A percentile compares a stretch with the other conserved stretches of the same genome.
phyloP scores from a whole-genome alignment of 1,284 basidiomycete species.

The Sphaerobolus stellatus region DNA sequence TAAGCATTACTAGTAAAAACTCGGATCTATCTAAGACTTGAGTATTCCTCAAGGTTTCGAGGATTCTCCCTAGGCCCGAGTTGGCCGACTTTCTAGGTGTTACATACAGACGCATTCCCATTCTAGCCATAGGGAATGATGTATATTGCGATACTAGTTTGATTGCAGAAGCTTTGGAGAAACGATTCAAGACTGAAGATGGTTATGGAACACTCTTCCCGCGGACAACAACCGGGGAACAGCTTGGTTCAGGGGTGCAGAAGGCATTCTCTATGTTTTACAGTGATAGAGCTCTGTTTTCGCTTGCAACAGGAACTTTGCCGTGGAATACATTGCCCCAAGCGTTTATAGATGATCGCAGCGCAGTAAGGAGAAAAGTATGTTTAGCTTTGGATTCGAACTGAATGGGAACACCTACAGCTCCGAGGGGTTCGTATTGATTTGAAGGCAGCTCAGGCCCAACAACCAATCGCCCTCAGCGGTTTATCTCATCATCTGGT shows the following conservation, averaged over 20 bases:
- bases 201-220: no score
- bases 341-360: slow-evolving; percentile 50
- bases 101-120: slow-evolving; percentile 53
- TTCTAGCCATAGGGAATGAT: slow-evolving; percentile 58
- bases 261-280: slow-evolving; percentile 50
- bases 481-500: slow-evolving; percentile 44
- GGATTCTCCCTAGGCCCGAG: slow-evolving; percentile 52
- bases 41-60: no score
- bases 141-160: slow-evolving; percentile 48
- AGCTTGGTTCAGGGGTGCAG: slow-evolving; percentile 42
- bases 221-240: no score
- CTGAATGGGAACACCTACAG: no score
- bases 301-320: slow-evolving; percentile 37
- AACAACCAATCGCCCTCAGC: slow-evolving; percentile 34
- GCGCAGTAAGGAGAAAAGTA: slow-evolving; percentile 34
- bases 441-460: slow-evolving; percentile 32
- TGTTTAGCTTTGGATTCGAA: not conserved
- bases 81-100: slow-evolving; percentile 51
- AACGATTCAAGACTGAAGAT: slow-evolving; percentile 52
- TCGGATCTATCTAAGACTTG: no score
- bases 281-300: slow-evolving; percentile 45
- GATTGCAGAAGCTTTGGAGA: slow-evolving; percentile 28
- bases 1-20: no score
- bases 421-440: slow-evolving; percentile 34
- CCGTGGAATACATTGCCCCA: slow-evolving; percentile 49